These are phyloP conservation scores for Arctium minus DNA, from an alignment of 129 eudicot species.

Conservation along the genomic window DNA sequence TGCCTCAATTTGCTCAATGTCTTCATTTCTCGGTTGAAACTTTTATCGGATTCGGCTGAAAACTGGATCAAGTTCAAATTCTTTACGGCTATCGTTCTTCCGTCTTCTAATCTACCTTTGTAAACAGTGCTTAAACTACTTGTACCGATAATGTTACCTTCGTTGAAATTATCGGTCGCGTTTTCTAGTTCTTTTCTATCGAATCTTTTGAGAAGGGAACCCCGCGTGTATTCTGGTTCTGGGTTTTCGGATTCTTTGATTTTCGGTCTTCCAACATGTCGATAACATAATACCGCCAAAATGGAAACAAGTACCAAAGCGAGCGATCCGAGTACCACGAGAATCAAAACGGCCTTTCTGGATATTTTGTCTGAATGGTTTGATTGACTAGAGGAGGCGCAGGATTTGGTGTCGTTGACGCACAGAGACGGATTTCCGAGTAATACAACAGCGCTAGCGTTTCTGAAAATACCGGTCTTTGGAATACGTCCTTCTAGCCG, in stretches of 20 bases:
- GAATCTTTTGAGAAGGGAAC: conserved; percentile 48
- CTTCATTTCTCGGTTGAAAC: conserved; percentile 68
- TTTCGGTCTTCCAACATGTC: conserved; percentile 20
- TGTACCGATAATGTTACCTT: conserved; percentile 54
- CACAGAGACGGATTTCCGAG: conserved; percentile 69
- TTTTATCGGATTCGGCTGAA: conserved; percentile 59
- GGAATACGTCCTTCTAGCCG: conserved; percentile 75
- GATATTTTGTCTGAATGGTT: conserved; percentile 23
- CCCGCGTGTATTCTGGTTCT: conserved; percentile 36
- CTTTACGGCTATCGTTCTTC: conserved; percentile 65
- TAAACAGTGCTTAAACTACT: conserved; percentile 82
- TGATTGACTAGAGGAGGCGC: conserved; percentile 18
- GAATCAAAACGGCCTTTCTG: conserved; percentile 36
- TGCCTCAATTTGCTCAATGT: conserved; percentile 60
- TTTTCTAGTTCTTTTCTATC: conserved; percentile 46
- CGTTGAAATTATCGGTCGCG: conserved; percentile 59
- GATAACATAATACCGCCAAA: conserved; percentile 23
- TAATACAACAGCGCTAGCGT: conserved; percentile 37
- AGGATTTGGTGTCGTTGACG: conserved; percentile 31
- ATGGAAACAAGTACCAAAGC: conserved; percentile 25
- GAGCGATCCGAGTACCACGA: conserved; percentile 42
- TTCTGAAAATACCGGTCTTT: conserved; percentile 40
- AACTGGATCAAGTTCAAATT: conserved; percentile 53
- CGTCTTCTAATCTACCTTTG: conserved; percentile 72
- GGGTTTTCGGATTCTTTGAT: conserved; percentile 6